A percentile compares a stretch with the other conserved stretches of the same genome.
Conservation (phyloP, 768 basidiomycete genomes). For the Pluteus cervinus region DNA sequence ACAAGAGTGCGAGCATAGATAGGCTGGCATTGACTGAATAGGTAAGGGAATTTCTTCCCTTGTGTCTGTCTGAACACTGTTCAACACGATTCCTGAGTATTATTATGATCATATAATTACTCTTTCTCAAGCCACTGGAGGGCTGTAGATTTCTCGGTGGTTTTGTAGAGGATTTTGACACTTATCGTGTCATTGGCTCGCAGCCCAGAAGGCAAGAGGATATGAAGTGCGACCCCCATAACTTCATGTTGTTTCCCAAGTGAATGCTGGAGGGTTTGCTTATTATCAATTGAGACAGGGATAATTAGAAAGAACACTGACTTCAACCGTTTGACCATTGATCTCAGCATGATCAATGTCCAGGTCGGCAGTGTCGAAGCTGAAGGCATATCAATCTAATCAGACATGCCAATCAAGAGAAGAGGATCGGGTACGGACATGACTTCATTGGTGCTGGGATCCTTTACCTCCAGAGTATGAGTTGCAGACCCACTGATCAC, state of each 20-base stretch:
- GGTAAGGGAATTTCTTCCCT: constrained; percentile 76
- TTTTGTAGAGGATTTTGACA: constrained; percentile 61
- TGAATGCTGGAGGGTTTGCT: constrained; percentile 32
- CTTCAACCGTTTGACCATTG: constrained; percentile 40
- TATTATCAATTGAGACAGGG: not conserved
- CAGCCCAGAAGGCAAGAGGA: constrained; percentile 43
- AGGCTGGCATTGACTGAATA: constrained; percentile 93
- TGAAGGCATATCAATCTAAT: constrained; percentile 16
- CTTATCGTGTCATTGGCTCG: constrained; percentile 40
- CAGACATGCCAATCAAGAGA: not conserved
- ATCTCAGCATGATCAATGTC: constrained; percentile 51
- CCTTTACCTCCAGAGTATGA: constrained; percentile 52
- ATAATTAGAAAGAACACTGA: constrained; percentile 22
- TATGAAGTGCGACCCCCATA: constrained; percentile 72
- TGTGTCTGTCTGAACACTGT: constrained; percentile 62
- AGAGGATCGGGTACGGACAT: constrained; percentile 36
- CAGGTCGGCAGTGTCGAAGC: constrained; percentile 73
- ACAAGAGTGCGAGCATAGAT: constrained; percentile 79
- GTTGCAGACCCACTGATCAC: constrained; percentile 59
- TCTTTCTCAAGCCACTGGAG: constrained; percentile 86
- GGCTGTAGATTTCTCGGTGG: constrained; percentile 69
- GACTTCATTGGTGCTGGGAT: constrained; percentile 47
- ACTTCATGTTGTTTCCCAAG: constrained; percentile 56
- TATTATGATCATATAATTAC: constrained; percentile 25
- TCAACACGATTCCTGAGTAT: not conserved